Evolutionary conservation across 2,329 filamentous ascomycete species (phyloP), one percentile per base, ranked within the genome.

Genomic region (Xylaria hypoxylon): DNA sequence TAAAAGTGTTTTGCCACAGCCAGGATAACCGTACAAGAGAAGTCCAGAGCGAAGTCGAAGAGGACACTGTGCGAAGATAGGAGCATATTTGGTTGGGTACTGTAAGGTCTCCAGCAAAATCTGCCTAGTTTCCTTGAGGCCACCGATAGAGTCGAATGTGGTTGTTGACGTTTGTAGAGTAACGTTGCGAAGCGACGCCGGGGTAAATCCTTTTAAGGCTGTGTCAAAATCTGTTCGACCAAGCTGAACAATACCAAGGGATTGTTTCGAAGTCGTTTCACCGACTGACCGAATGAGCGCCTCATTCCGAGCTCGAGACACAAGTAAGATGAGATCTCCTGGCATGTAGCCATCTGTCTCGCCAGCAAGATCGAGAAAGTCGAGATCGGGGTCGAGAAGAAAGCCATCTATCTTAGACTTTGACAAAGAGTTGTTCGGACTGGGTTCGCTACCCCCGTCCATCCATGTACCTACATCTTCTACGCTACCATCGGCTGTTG

Each of bases 281-380:
- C 82, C 82, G 31, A 98, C 90, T 7, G 91, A 90, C 10, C 95
- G 91, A 72, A 98, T 97, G 17, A 99, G 86, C 28, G 95, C 93
- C 80, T 98, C 96, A 73, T 95, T 97, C 60, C 94, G 89, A 42
- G 96, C 95, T 65, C 96, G 88, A 11, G 93, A 90, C 19, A 97
- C 92, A 11, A 99, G 87, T 2, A 97, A 85, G 17, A 91, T 89
- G 42, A 99, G 84, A 78, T 99, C 96, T 3, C 94, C 96, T 0
- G 96, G 95, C 94, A 98, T 97, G 77, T 98, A 99, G 0, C 96
- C 96, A 76, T 99, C 96, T 0, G 95, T 98, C 72, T 95, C 91
- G 1, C 96, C 94, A 19, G 96, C 94, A 62, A 99, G 86, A 69
- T 98, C 95, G 8, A 98, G 87, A 64, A 98, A 92, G 77, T 99